Percentiles rank a stretch among this genome's conserved stretches.
These are phyloP conservation scores for Volutella citrinella DNA, from an alignment of 2,329 filamentous ascomycete genomes.

Conservation along the genomic window DNA sequence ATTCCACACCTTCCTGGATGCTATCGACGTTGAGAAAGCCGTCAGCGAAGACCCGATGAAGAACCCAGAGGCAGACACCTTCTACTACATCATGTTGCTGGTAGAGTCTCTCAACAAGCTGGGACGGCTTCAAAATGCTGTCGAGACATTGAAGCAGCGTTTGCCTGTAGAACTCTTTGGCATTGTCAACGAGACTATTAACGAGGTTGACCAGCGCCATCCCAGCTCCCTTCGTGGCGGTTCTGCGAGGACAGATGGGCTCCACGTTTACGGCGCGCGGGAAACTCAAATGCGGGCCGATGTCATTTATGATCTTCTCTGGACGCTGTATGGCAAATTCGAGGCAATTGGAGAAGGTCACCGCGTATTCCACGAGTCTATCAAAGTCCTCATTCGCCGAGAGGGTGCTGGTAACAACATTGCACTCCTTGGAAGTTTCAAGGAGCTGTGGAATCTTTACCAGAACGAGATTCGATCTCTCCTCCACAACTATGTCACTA, in stretches of 20 bases:
- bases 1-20: slow-evolving; percentile 59
- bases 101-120: slow-evolving; percentile 90
- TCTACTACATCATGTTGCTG: slow-evolving; percentile 84
- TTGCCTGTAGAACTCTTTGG: slow-evolving; percentile 91
- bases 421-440: slow-evolving; percentile 80
- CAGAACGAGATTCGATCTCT: slow-evolving; percentile 96
- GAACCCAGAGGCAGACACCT: slow-evolving; percentile 93
- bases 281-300: slow-evolving; percentile 76
- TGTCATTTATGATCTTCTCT: slow-evolving; percentile 87
- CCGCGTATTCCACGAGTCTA: slow-evolving; percentile 87
- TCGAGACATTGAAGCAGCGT: slow-evolving; percentile 88
- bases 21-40: slow-evolving; percentile 56
- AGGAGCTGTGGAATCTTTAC: slow-evolving; percentile 95
- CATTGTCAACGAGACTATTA: slow-evolving; percentile 92
- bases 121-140: slow-evolving; percentile 77
- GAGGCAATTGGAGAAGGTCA: slow-evolving; percentile 96
- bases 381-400: slow-evolving; percentile 79
- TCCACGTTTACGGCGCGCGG: slow-evolving; percentile 63
- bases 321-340: slow-evolving; percentile 92
- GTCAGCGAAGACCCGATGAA: slow-evolving; percentile 84
- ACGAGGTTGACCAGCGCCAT: slow-evolving; percentile 88
- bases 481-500: slow-evolving; percentile 93
- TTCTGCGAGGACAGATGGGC: slow-evolving; percentile 50
- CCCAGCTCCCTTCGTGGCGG: slow-evolving; percentile 71
- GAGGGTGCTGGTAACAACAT: slow-evolving; percentile 66